A percentile compares a stretch with the other conserved stretches of the same genome.
Conservation (phyloP, 1,284 basidiomycete genomes). For the Ustilago hordei region DNA sequence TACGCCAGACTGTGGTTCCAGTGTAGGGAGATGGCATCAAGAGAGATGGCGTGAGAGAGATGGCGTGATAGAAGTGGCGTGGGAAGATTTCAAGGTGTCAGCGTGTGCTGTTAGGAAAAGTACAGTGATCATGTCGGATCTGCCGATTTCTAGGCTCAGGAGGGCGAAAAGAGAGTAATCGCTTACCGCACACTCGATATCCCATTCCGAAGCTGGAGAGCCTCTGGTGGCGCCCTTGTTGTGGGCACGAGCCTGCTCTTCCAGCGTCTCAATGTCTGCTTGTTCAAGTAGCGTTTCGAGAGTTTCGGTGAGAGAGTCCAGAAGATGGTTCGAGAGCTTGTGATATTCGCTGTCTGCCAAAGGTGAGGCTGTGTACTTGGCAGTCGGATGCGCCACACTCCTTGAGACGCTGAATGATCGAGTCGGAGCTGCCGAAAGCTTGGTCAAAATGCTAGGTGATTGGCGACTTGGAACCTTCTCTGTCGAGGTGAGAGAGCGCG, state of each 20-base stretch:
- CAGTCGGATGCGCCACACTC: conserved; percentile 18
- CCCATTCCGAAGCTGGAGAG: conserved; percentile 74
- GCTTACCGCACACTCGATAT: conserved; percentile 93
- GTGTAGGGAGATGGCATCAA: neutral
- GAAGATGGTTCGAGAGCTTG: conserved; percentile 80
- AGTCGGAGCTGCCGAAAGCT: neutral
- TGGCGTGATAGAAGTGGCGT: neutral
- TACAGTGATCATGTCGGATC: conserved; percentile 2
- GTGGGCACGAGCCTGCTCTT: conserved; percentile 21
- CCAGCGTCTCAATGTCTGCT: conserved; percentile 61
- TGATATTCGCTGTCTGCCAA: conserved; percentile 81
- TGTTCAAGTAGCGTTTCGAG: conserved; percentile 83
- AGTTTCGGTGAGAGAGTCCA: conserved; percentile 83
- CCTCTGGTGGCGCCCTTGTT: conserved; percentile 25
- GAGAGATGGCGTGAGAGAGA: too few species aligned
- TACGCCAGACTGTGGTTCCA: conserved; percentile 81
- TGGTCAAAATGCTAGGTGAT: neutral
- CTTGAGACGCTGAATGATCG: conserved; percentile 24
- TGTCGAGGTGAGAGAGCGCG: neutral
- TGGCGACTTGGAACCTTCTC: too few species aligned
- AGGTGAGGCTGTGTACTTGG: conserved; percentile 44
- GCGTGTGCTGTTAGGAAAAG: neutral
- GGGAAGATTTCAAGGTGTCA: conserved; percentile 8
- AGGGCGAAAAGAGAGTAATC: conserved; percentile 37
- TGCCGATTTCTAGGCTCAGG: neutral